Evolutionary conservation across 2,329 filamentous ascomycete genomes (phyloP), one percentile per base, ranked within the genome.

Genomic region (Penicillium decumbens): DNA sequence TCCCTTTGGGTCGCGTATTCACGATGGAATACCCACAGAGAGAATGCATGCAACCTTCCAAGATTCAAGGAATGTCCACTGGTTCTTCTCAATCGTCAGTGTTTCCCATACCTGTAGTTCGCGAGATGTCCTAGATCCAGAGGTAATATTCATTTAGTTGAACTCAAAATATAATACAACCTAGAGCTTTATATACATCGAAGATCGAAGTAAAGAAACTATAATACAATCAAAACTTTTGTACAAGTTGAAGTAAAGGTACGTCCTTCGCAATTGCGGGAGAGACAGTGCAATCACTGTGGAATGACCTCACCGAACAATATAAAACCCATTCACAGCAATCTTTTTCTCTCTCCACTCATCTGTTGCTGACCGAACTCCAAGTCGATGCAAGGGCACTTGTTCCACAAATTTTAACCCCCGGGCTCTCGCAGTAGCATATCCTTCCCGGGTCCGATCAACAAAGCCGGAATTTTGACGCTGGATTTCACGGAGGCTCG

Each of bases 371-470:
- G 76, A 80, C 44, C 84, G 73, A 38, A 87, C 73, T 0, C 83
- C 84, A 3, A 78, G 72, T 58, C 72, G 72, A 61, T 85, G 81
- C 40, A 84, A 58, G 2, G 83, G 83, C 3, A 85, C 71, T 46
- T 74, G 73, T 51, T 84, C 82, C 6, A 84, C 72, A 33, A 75
- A 71, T 51, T 73, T 76, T 65, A 84, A 80, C 2, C 80, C 72
- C 18, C 67, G 72, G 13, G 74, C 71, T 23, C 79, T 72, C 1
- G 74, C 68, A 44, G 76, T 76, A 1, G 76, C 71, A 53, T 80
- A 73, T 13, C 73, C 70, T 33, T 79, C 77, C 7, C 64, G 55
- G 3, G 69, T 75, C 45, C 73, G 72, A 32, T 75, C 69, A 23
- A 74, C 72, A 60, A 68, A 72, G 18, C 66, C 58, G 1, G 68